Percentiles rank a stretch among this genome's conserved stretches.
Evolutionary conservation across 2,329 filamentous ascomycete genomes (phyloP).

Genomic region (Beauveria sp.): DNA sequence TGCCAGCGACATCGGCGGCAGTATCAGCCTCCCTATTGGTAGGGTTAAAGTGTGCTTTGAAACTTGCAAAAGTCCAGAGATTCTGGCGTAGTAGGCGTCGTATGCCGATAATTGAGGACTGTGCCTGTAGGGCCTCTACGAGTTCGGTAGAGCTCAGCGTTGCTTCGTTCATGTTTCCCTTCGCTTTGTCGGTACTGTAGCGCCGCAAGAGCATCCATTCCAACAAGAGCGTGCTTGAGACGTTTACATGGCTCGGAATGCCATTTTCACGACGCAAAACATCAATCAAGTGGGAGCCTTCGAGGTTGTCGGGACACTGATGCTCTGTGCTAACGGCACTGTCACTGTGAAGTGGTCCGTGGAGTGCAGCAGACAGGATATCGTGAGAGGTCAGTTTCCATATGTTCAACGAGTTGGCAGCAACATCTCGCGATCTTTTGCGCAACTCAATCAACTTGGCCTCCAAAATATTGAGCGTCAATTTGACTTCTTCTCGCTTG

Average conservation of each 20-base stretch:
- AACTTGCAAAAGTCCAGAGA: conserved; percentile 12
- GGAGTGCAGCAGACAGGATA: conserved; percentile 33
- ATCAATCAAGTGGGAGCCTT: conserved; percentile 14
- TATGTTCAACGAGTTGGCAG: conserved; percentile 19
- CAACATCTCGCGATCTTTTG: conserved; percentile 18
- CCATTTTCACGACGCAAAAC: conserved; percentile 22
- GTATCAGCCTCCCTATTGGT: not conserved
- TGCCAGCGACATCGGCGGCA: not conserved
- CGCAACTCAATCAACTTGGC: conserved; percentile 21
- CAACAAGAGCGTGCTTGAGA: conserved; percentile 25
- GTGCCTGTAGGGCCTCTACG: conserved; percentile 15
- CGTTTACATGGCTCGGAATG: conserved; percentile 21
- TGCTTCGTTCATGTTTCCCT: conserved; percentile 3
- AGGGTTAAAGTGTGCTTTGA: not conserved
- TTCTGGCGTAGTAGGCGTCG: conserved; percentile 25
- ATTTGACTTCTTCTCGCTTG: conserved; percentile 17
- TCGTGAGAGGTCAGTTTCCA: conserved; percentile 38
- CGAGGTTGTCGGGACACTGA: not conserved
- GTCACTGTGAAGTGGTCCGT: conserved; percentile 13
- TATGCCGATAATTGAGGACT: conserved; percentile 21
- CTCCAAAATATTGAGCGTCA: conserved; percentile 25
- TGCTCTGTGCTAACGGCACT: not conserved
- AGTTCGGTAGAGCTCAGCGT: conserved; percentile 6
- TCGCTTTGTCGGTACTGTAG: conserved; percentile 2
- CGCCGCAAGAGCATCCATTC: conserved; percentile 29